These are phyloP conservation scores for Pythium grandisporangium DNA, from an alignment of 352 stramenopile genomes.

Conservation along the genomic window DNA sequence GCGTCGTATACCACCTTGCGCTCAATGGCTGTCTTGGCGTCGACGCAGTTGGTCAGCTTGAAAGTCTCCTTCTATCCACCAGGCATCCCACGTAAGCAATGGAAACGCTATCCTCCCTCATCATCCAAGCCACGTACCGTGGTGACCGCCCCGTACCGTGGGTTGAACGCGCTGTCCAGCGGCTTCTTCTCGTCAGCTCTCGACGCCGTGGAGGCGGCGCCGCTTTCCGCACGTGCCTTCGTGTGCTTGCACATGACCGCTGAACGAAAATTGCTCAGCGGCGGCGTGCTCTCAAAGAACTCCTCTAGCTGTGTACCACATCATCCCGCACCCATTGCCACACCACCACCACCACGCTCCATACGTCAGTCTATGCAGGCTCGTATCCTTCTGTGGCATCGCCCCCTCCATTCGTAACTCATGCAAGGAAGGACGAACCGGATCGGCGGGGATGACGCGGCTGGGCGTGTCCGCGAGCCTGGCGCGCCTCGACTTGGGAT, in stretches of 20 bases:
- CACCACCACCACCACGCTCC: too few relatives aligned
- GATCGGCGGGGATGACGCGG: conserved; percentile 37
- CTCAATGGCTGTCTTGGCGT: conserved; percentile 50
- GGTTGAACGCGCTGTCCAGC: not conserved
- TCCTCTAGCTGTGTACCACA: conserved; percentile 25
- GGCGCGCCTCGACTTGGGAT: conserved; percentile 1
- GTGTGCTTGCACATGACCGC: conserved; percentile 61
- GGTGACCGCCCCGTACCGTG: not conserved
- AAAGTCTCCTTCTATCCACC: conserved; percentile 15
- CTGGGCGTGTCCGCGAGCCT: conserved; percentile 33
- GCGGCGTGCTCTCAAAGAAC: conserved; percentile 47
- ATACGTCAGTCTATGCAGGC: too few relatives aligned
- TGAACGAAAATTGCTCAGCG: conserved; percentile 45
- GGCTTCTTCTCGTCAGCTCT: not conserved
- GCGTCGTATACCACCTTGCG: conserved; percentile 41
- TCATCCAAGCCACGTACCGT: not conserved
- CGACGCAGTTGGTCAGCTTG: conserved; percentile 29
- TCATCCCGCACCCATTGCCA: too few relatives aligned
- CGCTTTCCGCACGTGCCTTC: conserved; percentile 21
- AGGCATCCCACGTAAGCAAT: not conserved
- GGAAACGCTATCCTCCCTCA: not conserved
- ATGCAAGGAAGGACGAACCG: conserved; percentile 17
- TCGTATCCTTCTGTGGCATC: too few relatives aligned
- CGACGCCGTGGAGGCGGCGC: conserved; percentile 4
- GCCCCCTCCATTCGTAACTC: not conserved